Conservation (phyloP, 352 stramenopile genomes). For the Phytophthora rubi region DNA sequence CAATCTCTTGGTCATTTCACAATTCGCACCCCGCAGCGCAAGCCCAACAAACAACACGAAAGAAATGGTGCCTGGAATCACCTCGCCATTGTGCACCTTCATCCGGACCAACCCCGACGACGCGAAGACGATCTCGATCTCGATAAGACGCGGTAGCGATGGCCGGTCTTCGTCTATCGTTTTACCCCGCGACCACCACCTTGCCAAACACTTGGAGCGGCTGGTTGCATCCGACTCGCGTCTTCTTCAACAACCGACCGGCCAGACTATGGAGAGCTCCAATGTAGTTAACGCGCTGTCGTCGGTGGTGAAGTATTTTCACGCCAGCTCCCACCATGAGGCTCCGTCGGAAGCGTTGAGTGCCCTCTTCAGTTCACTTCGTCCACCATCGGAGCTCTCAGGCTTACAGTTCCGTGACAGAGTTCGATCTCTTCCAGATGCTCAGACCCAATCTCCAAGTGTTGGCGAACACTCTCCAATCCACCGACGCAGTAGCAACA, state of each 20-base stretch:
- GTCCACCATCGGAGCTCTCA: constrained; percentile 16
- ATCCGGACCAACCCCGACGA: not conserved
- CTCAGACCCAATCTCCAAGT: not conserved
- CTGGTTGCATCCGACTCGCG: constrained; percentile 14
- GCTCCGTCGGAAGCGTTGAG: constrained; percentile 11
- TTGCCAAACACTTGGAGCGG: constrained; percentile 23
- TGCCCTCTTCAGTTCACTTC: constrained; percentile 28
- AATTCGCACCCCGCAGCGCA: constrained; percentile 19
- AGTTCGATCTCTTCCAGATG: not conserved
- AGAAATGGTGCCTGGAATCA: constrained; percentile 24
- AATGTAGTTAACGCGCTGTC: constrained; percentile 21
- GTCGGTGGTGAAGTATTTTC: constrained; percentile 30
- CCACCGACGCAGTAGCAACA: constrained; percentile 27
- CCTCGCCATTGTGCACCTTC: constrained; percentile 14
- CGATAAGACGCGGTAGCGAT: constrained; percentile 16
- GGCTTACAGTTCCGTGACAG: constrained; percentile 6
- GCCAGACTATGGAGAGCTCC: not conserved
- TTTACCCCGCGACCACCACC: constrained; percentile 23
- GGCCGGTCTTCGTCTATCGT: constrained; percentile 22
- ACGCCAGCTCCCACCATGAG: constrained; percentile 15
- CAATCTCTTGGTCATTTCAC: constrained; percentile 18
- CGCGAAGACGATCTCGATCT: constrained; percentile 27
- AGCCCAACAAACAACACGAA: not conserved
- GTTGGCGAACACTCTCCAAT: not conserved
- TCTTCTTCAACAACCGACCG: not conserved